Conservation (phyloP, 1,284 basidiomycete species). For the Xerocomus amazonicus region DNA sequence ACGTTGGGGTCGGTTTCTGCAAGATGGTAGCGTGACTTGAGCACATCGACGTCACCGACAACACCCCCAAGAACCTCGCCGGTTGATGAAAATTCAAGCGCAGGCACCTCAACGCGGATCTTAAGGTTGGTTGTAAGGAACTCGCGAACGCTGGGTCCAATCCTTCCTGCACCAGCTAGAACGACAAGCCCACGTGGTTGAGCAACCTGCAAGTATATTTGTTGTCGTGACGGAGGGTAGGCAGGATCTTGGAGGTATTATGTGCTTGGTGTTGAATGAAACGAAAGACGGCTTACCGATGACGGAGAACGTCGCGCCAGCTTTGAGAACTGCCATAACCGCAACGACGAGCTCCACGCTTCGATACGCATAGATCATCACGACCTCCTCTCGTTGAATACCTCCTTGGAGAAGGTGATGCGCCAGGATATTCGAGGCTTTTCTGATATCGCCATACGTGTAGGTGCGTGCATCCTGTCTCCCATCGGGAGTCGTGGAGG, state of each 20-base stretch:
- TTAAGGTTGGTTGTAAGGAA: constrained; percentile 81
- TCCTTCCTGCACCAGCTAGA: constrained; percentile 85
- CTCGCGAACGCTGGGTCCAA: constrained; percentile 80
- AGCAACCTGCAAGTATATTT: constrained; percentile 93
- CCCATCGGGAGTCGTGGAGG: constrained; percentile 39
- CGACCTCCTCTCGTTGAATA: constrained; percentile 91
- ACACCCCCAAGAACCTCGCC: constrained; percentile 70
- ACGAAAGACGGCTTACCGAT: constrained; percentile 61
- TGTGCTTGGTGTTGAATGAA: constrained; percentile 7
- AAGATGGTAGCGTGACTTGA: constrained; percentile 51
- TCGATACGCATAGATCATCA: constrained; percentile 98
- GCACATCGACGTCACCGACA: constrained; percentile 46
- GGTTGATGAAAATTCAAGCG: constrained; percentile 69
- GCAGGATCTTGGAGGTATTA: constrained; percentile 71
- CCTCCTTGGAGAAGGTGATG: constrained; percentile 88
- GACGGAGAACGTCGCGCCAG: constrained; percentile 96
- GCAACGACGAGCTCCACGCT: constrained; percentile 97
- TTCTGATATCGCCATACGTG: constrained; percentile 81
- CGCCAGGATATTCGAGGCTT: constrained; percentile 86
- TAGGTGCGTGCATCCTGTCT: constrained; percentile 61
- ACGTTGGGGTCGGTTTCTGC: constrained; percentile 76
- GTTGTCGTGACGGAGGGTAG: constrained; percentile 93
- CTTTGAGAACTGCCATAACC: constrained; percentile 96
- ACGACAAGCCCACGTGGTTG: constrained; percentile 92
- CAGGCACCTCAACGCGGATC: constrained; percentile 92